Conservation (phyloP, 2,329 filamentous ascomycete genomes). For the Alternaria tenuissima region DNA sequence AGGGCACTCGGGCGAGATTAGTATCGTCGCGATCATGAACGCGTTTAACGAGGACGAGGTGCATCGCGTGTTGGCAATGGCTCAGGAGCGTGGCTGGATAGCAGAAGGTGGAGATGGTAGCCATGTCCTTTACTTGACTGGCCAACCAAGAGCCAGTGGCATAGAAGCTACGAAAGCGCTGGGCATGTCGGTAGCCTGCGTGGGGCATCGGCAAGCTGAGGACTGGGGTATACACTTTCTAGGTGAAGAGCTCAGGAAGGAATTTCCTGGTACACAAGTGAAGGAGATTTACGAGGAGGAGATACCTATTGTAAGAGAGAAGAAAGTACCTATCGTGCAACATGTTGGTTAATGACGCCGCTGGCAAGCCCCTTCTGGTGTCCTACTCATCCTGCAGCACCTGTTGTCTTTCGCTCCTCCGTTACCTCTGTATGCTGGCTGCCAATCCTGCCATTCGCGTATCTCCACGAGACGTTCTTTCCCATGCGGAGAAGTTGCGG, state of each 20-base stretch:
- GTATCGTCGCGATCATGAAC: conserved; percentile 52
- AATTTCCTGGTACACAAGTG: conserved; percentile 43
- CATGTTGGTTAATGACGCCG: not conserved
- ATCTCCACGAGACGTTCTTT: not conserved
- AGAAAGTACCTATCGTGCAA: conserved; percentile 1
- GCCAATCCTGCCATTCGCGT: no score
- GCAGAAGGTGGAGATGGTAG: conserved; percentile 28
- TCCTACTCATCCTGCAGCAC: not conserved
- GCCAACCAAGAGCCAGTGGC: conserved; percentile 46
- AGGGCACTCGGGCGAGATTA: conserved; percentile 34
- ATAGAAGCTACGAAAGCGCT: conserved; percentile 41
- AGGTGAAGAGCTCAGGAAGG: conserved; percentile 33
- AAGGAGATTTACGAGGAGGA: conserved; percentile 51
- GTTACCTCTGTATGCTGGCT: not conserved
- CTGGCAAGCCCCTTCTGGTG: not conserved
- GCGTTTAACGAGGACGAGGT: conserved; percentile 52
- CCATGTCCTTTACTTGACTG: conserved; percentile 51
- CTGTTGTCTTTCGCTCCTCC: not conserved
- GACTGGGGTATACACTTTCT: conserved; percentile 53
- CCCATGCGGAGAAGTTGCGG: not conserved
- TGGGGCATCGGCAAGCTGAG: conserved; percentile 50
- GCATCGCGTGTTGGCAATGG: conserved; percentile 42
- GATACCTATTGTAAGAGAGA: conserved; percentile 12
- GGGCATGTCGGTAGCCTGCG: conserved; percentile 49
- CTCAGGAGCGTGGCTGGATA: conserved; percentile 36